Conservation (phyloP, 2,329 filamentous ascomycete genomes). For the Diaporthe ilicicola region DNA sequence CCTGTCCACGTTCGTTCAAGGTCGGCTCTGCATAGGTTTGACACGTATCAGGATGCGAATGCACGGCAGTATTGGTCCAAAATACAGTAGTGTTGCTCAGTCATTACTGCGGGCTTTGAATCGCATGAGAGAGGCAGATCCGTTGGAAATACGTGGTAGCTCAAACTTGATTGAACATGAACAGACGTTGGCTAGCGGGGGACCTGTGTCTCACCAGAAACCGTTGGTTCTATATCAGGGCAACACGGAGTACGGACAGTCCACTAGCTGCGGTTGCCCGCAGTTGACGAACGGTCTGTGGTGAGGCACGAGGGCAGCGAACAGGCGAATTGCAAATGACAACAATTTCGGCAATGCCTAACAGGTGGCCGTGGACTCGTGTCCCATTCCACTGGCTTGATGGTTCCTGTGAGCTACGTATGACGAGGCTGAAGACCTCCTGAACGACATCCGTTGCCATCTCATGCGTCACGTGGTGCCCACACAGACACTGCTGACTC, state of each 20-base stretch:
- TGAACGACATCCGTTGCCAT: not conserved
- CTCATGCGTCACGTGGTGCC: not conserved
- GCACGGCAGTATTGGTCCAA: not conserved
- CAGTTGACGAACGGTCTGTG: not conserved
- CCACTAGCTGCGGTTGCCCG: not conserved
- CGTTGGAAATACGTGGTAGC: not conserved
- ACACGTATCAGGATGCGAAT: slow-evolving; percentile 4
- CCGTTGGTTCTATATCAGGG: not conserved
- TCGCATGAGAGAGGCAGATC: not conserved
- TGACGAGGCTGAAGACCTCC: not conserved
- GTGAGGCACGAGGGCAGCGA: slow-evolving; percentile 13
- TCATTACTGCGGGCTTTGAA: not conserved
- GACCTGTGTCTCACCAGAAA: not conserved
- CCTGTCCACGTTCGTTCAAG: not conserved
- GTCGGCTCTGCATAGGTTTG: not conserved
- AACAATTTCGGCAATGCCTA: not conserved
- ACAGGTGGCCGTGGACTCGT: not conserved
- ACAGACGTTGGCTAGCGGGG: slow-evolving; percentile 2
- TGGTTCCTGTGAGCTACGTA: not conserved
- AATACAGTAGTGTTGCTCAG: not conserved
- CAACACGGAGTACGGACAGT: not conserved
- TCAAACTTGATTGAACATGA: not conserved
- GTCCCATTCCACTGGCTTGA: not conserved
- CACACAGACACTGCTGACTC: slow-evolving; percentile 6
- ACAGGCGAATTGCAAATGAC: slow-evolving; percentile 18